Conservation (phyloP, 2,329 filamentous ascomycete species). For the Trichoderma sp. region DNA sequence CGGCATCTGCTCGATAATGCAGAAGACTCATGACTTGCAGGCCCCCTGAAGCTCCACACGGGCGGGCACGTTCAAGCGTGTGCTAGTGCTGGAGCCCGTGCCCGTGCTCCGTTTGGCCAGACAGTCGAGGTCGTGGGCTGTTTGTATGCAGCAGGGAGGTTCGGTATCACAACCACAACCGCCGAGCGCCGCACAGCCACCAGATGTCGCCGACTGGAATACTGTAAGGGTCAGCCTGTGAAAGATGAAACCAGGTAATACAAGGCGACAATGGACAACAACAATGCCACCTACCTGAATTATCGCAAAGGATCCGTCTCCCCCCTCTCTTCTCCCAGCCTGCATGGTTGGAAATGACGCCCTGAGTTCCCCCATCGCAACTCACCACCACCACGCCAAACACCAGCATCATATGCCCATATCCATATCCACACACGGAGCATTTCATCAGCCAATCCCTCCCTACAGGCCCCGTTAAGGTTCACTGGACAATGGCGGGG, state of each 20-base stretch:
- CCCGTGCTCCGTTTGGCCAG: not conserved
- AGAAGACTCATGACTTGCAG: not conserved
- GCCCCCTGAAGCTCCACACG: not conserved
- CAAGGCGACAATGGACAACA: not conserved
- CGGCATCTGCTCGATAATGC: not conserved
- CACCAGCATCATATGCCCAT: not conserved
- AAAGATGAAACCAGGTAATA: not conserved
- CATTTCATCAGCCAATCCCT: not conserved
- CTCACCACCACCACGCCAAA: not conserved
- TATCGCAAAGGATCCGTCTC: not conserved
- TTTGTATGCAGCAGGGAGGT: not conserved
- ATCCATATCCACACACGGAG: not conserved
- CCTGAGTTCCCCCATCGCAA: not conserved
- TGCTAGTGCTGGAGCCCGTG: not conserved
- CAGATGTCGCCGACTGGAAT: not conserved
- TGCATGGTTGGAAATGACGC: not conserved
- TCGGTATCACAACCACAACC: slow-evolving; percentile 2
- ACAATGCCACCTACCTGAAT: not conserved
- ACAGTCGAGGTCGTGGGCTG: not conserved
- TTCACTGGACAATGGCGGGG: not conserved
- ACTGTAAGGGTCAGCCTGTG: not conserved
- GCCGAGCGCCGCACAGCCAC: not conserved
- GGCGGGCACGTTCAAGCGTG: not conserved
- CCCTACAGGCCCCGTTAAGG: slow-evolving; percentile 3
- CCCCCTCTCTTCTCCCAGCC: not conserved